Percentiles rank a stretch among this genome's conserved stretches.
These are phyloP conservation scores for Vaccinium darrowii DNA, from an alignment of 148 eudicot species.

Conservation along the genomic window DNA sequence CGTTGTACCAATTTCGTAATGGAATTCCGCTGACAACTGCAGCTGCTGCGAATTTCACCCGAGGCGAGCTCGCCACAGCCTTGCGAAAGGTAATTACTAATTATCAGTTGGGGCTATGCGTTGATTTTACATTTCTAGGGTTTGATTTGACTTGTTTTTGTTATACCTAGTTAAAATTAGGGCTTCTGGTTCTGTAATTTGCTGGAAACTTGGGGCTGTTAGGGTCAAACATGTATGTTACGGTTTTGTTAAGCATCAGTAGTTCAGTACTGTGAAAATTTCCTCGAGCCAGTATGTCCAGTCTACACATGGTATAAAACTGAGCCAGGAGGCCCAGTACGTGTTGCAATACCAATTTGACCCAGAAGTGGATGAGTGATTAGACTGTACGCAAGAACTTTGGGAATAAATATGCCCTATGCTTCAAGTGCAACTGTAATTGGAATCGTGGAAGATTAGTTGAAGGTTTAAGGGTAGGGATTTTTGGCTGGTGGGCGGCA, in stretches of 20 bases:
- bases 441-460: neutral
- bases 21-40: constrained; percentile 81
- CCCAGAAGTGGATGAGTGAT: neutral
- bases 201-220: neutral
- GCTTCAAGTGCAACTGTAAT: neutral
- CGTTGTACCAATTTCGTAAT: constrained; percentile 77
- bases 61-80: constrained; percentile 88
- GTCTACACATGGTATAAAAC: neutral
- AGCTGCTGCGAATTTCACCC: constrained; percentile 84
- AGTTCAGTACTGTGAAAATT: neutral
- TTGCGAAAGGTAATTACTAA: constrained; percentile 58
- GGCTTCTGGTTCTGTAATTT: neutral
- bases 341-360: neutral
- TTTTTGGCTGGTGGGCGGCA: too few species aligned
- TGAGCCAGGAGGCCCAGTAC: neutral
- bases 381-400: neutral
- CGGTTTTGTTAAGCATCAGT: neutral
- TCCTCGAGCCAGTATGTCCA: too few species aligned
- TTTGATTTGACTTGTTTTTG: neutral
- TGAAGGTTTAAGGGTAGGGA: too few species aligned
- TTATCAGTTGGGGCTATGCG: neutral
- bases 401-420: neutral
- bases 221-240: neutral
- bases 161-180: neutral
- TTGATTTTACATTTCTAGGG: neutral